Conservation (phyloP, 306 rosid genomes). For the Sindora glabra region DNA sequence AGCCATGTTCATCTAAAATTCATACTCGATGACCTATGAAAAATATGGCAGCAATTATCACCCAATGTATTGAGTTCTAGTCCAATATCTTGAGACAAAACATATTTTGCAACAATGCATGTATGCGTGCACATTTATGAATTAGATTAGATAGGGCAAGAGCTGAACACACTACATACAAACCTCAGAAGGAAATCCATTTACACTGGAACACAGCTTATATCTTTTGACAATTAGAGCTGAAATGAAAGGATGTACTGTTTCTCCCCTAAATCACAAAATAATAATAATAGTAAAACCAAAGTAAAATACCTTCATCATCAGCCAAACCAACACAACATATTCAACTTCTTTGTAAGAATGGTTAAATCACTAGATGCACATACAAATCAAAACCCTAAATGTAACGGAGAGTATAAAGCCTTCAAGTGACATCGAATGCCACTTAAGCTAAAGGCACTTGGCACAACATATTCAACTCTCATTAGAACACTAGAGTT, state of each 20-base stretch:
- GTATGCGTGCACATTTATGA: background rate
- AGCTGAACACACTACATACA: background rate
- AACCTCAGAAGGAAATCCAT: conserved; percentile 61
- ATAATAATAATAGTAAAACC: background rate
- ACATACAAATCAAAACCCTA: no score
- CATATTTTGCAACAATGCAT: background rate
- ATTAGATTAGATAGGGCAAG: background rate
- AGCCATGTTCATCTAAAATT: no score
- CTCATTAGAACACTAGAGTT: no score
- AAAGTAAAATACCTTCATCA: background rate
- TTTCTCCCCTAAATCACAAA: conserved; percentile 32
- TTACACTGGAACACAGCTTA: conserved; percentile 32
- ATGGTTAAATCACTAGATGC: no score
- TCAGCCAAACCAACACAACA: background rate
- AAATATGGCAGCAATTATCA: background rate
- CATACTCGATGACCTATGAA: background rate
- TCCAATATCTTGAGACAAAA: background rate
- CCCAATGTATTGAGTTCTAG: background rate
- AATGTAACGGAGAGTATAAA: no score
- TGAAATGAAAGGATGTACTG: conserved; percentile 48
- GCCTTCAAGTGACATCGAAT: no score
- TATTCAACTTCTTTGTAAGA: no score
- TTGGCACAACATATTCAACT: no score
- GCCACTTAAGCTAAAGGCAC: no score
- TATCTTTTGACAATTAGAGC: conserved; percentile 47